Evolutionary conservation across 257 asterid genomes (phyloP).

Genomic region (Leptodermis oblonga): DNA sequence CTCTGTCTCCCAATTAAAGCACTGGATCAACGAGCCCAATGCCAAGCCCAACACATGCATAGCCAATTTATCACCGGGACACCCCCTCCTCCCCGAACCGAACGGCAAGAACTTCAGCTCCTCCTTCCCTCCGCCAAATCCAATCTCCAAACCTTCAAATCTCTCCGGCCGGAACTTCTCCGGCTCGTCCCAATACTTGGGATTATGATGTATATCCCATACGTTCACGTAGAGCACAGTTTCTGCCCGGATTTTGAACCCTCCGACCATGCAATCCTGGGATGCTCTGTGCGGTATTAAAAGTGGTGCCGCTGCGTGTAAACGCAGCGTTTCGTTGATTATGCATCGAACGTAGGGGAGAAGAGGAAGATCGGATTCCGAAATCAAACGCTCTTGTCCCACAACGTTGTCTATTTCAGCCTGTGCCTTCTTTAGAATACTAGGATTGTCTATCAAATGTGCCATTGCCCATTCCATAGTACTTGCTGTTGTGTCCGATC

Average conservation of each 20-base stretch:
- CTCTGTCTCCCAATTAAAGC: constrained; percentile 61
- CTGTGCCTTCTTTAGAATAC: constrained; percentile 27
- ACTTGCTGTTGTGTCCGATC: constrained; percentile 31
- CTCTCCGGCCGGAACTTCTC: constrained; percentile 55
- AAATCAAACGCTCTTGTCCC: constrained; percentile 22
- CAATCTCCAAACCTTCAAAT: constrained; percentile 15
- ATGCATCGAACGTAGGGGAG: constrained; percentile 50
- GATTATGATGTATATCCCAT: constrained; percentile 65
- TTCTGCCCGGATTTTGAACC: constrained; percentile 43
- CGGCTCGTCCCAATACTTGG: constrained; percentile 53
- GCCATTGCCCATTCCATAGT: constrained; percentile 35
- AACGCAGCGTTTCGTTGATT: constrained; percentile 52
- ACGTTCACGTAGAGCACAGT: constrained; percentile 50
- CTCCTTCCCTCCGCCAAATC: constrained; percentile 29
- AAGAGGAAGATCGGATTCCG: constrained; percentile 25
- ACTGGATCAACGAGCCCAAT: constrained; percentile 53
- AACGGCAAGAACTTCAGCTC: constrained; percentile 41
- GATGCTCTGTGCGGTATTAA: constrained; percentile 59
- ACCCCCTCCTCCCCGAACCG: constrained; percentile 63
- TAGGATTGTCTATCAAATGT: constrained; percentile 22
- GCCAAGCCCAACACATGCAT: constrained; percentile 43
- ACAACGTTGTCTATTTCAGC: constrained; percentile 24
- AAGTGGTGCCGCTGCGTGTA: constrained; percentile 53
- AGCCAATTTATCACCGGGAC: constrained; percentile 72
- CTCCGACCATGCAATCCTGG: constrained; percentile 48